These are phyloP conservation scores for Hypoxylon fuscum DNA, from an alignment of 495 filamentous ascomycete genomes.

Conservation along the genomic window DNA sequence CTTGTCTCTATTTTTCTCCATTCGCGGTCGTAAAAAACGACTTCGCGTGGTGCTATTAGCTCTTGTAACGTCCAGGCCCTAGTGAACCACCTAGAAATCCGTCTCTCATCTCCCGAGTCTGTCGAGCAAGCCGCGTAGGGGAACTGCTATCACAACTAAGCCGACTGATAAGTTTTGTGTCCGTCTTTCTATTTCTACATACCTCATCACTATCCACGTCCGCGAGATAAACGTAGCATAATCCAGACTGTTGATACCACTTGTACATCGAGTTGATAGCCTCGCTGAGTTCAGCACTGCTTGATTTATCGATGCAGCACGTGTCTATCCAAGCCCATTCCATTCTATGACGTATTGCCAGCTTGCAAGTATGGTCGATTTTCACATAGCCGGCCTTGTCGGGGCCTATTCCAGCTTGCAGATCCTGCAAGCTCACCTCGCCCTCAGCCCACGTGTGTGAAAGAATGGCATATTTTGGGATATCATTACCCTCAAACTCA, in stretches of 20 bases:
- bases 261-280: constrained; percentile 61
- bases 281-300: constrained; percentile 55
- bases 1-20: constrained; percentile 33
- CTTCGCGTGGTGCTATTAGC: constrained; percentile 36
- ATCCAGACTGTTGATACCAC: constrained; percentile 46
- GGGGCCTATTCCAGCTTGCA: constrained; percentile 19
- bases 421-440: constrained; percentile 47
- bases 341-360: constrained; percentile 35
- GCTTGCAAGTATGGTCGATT: constrained; percentile 46
- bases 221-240: constrained; percentile 49
- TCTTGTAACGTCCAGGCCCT: constrained; percentile 51
- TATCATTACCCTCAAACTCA: constrained; percentile 26
- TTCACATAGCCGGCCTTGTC: constrained; percentile 41
- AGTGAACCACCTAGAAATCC: constrained; percentile 41
- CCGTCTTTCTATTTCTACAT: not conserved
- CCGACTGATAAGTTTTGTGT: not conserved
- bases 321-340: constrained; percentile 58
- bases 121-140: constrained; percentile 1
- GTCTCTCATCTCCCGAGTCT: not conserved
- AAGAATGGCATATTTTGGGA: constrained; percentile 48
- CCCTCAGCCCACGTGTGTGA: constrained; percentile 48
- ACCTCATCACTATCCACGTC: constrained; percentile 22
- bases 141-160: constrained; percentile 6
- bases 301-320: constrained; percentile 58
- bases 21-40: constrained; percentile 43